A percentile compares a stretch with the other conserved stretches of the same genome.
Conservation (phyloP, 192 early-diverging fungal species). For the Backusella psychrophila region DNA sequence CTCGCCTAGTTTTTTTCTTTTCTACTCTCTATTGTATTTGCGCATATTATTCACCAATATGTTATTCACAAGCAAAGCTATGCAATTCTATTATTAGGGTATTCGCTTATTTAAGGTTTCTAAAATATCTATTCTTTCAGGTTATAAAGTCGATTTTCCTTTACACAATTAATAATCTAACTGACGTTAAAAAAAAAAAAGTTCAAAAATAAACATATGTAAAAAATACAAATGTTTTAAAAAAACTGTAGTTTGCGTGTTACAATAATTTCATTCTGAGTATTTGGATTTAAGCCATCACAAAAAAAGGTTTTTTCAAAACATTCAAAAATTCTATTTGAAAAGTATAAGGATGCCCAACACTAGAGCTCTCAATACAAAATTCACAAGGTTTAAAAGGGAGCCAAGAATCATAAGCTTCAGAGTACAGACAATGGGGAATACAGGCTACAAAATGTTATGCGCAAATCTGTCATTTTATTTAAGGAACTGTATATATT, state of each 20-base stretch:
- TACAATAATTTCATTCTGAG: not conserved
- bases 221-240: not conserved
- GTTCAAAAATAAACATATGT: not conserved
- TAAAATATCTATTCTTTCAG: not conserved
- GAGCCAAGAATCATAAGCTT: not conserved
- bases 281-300: not conserved
- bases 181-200: not conserved
- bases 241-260: not conserved
- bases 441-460: not conserved
- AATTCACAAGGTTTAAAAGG: not conserved
- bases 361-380: not conserved
- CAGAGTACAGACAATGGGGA: not conserved
- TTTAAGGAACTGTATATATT: not conserved
- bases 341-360: not conserved
- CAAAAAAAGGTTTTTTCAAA: not conserved
- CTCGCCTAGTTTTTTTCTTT: no score
- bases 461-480: not conserved
- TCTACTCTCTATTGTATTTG: not conserved
- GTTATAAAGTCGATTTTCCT: not conserved
- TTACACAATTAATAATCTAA: not conserved
- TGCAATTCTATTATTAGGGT: not conserved
- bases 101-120: not conserved
- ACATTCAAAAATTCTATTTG: not conserved
- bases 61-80: not conserved
- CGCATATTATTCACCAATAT: not conserved